Evolutionary conservation across 768 basidiomycete genomes (phyloP), one percentile per base, ranked within the genome.

Genomic region (Scleroderma bovista): DNA sequence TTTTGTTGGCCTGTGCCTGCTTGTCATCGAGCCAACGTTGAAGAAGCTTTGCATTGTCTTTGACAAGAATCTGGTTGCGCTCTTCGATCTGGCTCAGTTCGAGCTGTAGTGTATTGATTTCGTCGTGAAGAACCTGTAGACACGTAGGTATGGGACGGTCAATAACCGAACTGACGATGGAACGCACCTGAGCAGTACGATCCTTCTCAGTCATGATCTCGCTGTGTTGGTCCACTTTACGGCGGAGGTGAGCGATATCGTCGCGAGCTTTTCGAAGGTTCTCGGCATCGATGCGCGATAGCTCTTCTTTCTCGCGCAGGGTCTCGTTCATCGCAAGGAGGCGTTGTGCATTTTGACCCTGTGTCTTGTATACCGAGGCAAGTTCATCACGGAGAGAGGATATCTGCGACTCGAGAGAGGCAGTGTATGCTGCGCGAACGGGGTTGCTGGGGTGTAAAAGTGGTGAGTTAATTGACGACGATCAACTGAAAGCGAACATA

Each of bases 21-120:
- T 96, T 96, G 56, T 87, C 85, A 60, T 98, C 96, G 9, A 98
- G 76, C 95, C 96, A 99, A 16, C 95, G 86, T 65, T 96, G 93
- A 1, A 98, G 76, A 23, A 99, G 80, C 60, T 91, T 87, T 22
- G 93, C 93, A 59, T 99, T 99, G 67, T 99, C 95, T 59, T 86
- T 87, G 44, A 82, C 81, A 31, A 99, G 78, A n/a, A 75, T 84
- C 60, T 82, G 76, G 64, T 95, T 96, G 32, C 90, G 84, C 53
- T 92, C 84, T 49, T 90, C 86, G 22, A 95, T 83, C 60, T 95
- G 90, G 39, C 84, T 81, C 12, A 98, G 80, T 67, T 99, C 95
- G 44, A 99, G 78, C 51, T 90, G 86, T 40, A 93, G 77, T 1
- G 95, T 92, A 56, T 83, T 84, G 71, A 95, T 88, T 70, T 99